A percentile compares a stretch with the other conserved stretches of the same genome.
These are phyloP conservation scores for Mesembryanthemum crystallinum DNA, from an alignment of 148 eudicot genomes.

Conservation along the genomic window DNA sequence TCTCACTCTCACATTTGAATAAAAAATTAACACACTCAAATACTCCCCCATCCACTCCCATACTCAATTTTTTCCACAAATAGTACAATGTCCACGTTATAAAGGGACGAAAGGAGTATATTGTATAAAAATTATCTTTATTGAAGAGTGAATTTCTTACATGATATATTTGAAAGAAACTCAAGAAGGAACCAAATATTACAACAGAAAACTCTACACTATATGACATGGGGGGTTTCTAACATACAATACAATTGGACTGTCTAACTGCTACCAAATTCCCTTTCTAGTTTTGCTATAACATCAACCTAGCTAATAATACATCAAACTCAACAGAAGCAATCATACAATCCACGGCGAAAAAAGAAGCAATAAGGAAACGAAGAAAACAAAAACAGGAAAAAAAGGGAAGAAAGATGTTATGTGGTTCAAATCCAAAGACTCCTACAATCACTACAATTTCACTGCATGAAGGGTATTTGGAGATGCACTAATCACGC, in stretches of 20 bases:
- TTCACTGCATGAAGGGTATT: background rate
- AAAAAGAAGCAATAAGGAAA: background rate
- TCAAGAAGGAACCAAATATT: background rate
- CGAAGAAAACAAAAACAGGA: background rate
- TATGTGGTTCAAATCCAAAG: background rate
- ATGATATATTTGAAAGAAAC: conserved; percentile 6
- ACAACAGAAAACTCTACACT: conserved; percentile 9
- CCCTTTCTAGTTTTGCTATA: conserved; percentile 13
- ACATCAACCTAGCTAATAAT: conserved; percentile 23
- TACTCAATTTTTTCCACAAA: too few species aligned
- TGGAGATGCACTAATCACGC: conserved; percentile 41
- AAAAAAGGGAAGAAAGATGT: too few species aligned
- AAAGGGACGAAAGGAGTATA: background rate
- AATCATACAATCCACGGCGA: conserved; percentile 11
- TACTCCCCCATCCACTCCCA: too few species aligned
- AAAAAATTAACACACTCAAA: too few species aligned
- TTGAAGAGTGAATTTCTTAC: conserved; percentile 19
- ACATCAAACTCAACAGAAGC: conserved; percentile 16
- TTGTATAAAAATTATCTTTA: background rate
- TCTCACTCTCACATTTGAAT: too few species aligned
- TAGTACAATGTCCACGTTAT: background rate
- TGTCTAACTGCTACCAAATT: background rate
- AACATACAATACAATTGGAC: conserved; percentile 5
- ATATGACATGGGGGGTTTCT: conserved; percentile 7
- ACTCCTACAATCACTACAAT: background rate